Evolutionary conservation across 2,329 filamentous ascomycete genomes (phyloP), one percentile per base, ranked within the genome.

Genomic region (Aureobasidium sp.): DNA sequence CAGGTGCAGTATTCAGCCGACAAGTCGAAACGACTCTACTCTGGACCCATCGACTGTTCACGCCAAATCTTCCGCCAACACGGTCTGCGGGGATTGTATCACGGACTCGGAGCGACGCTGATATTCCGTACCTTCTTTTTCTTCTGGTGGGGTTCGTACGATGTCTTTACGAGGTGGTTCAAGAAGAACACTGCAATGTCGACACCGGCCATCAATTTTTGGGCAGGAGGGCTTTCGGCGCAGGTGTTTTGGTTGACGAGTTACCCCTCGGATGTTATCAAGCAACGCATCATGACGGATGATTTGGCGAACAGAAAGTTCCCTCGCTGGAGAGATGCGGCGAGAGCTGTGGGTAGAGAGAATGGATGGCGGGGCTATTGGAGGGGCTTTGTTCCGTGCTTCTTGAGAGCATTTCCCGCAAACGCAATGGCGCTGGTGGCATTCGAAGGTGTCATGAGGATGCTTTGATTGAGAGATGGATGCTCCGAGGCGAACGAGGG

Each of bases 71-170:
- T 79, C 51, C 71, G 72, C 27, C 68, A 72, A 54, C 90, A 97
- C 72, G 93, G 94, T 47, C 68, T 96, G 2, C 71, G 74, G 23
- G 94, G 93, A 37, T 73, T 99, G 8, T 99, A 93, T 74, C 91
- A 90, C 70, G 94, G 94, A 0, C 81, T 99, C 13, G 78, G 75
- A 38, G 89, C 94, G 1, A 97, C 94, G 0, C 78, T 97, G 51
- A 74, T 97, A 50, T 97, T 97, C 77, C 84, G 94, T 19, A 84
- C 85, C 15, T 95, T 93, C 77, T 99, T 99, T 80, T 96, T 96
- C 81, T 94, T 87, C 78, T 97, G 92, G 92, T 99, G 94, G 94
- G 86, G 86, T n/a, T 88, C 85, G 62, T 99, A 99, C 77, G 93
- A 96, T 69, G 67, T 96, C 31, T 81, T 97, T 66, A 89, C 89